phyloP scores from a whole-genome alignment of 2,329 filamentous ascomycete species.

The Fusarium nodosum region DNA sequence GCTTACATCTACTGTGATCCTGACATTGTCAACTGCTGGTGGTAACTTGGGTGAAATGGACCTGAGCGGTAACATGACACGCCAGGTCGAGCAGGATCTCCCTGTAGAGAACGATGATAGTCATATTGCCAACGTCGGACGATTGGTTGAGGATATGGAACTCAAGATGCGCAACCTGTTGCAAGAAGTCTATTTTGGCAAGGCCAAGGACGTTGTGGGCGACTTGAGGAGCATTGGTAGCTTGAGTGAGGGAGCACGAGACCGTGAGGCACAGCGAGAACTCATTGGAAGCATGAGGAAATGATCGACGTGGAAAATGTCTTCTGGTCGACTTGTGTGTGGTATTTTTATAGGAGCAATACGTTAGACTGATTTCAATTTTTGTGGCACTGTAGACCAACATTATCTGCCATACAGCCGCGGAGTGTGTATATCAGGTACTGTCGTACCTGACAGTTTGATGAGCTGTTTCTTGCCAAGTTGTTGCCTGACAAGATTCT shows the following conservation, averaged over 20 bases:
- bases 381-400: slow-evolving; percentile 4
- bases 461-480: slow-evolving; percentile 9
- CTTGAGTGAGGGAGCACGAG: slow-evolving; percentile 85
- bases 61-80: slow-evolving; percentile 96
- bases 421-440: slow-evolving; percentile 20
- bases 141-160: slow-evolving; percentile 98
- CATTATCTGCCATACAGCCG: not conserved
- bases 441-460: not conserved
- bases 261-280: slow-evolving; percentile 88
- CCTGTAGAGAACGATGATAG: slow-evolving; percentile 90
- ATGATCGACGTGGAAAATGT: slow-evolving; percentile 48
- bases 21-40: slow-evolving; percentile 78
- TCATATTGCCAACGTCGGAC: slow-evolving; percentile 95
- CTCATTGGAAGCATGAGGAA: slow-evolving; percentile 78
- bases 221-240: slow-evolving; percentile 89
- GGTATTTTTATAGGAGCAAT: slow-evolving; percentile 26
- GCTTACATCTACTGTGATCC: slow-evolving; percentile 95
- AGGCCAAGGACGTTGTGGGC: slow-evolving; percentile 98
- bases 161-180: slow-evolving; percentile 98
- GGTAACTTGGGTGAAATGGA: slow-evolving; percentile 84
- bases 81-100: slow-evolving; percentile 93
- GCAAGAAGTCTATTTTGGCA: slow-evolving; percentile 99
- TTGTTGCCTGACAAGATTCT: not conserved
- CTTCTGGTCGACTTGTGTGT: slow-evolving; percentile 2
- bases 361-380: slow-evolving; percentile 25